Conservation (phyloP, 805 yeast genomes). For the Zygosaccharomyces rouxii region DNA sequence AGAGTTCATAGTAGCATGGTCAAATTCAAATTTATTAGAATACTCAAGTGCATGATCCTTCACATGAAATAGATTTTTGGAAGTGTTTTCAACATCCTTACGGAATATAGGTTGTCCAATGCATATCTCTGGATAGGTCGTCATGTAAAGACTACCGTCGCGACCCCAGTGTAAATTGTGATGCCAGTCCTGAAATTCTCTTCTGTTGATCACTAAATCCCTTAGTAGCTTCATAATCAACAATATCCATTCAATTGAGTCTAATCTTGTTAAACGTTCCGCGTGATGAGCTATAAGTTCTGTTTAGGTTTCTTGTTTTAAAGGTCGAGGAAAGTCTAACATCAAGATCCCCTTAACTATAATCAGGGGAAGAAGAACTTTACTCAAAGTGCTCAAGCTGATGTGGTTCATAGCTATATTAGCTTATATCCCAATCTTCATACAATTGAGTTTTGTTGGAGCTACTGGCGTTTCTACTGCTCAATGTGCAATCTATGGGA, state of each 20-base stretch:
- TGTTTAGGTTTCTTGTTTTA: neutral
- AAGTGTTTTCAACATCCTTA: conserved; percentile 14
- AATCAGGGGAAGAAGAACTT: neutral
- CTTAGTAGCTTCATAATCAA: conserved; percentile 25
- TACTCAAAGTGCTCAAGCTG: neutral
- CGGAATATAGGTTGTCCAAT: conserved; percentile 27
- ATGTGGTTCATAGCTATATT: neutral
- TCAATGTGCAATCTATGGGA: conserved; percentile 38
- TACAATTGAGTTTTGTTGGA: neutral
- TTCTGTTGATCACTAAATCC: conserved; percentile 27
- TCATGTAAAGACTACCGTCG: conserved; percentile 30
- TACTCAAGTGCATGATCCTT: conserved; percentile 21
- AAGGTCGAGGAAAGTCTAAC: neutral
- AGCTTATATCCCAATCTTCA: neutral
- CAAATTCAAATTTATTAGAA: conserved; percentile 30
- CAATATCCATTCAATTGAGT: neutral
- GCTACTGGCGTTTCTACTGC: conserved; percentile 8
- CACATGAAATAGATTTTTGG: conserved; percentile 28
- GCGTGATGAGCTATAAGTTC: neutral
- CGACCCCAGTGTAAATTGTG: conserved; percentile 28
- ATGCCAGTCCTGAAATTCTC: conserved; percentile 29
- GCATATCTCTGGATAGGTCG: conserved; percentile 27
- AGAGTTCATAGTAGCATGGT: conserved; percentile 19
- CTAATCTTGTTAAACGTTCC: neutral
- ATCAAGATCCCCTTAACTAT: neutral